phyloP scores from a whole-genome alignment of 2,329 filamentous ascomycete genomes.

The Arthrobotrys sinensis region DNA sequence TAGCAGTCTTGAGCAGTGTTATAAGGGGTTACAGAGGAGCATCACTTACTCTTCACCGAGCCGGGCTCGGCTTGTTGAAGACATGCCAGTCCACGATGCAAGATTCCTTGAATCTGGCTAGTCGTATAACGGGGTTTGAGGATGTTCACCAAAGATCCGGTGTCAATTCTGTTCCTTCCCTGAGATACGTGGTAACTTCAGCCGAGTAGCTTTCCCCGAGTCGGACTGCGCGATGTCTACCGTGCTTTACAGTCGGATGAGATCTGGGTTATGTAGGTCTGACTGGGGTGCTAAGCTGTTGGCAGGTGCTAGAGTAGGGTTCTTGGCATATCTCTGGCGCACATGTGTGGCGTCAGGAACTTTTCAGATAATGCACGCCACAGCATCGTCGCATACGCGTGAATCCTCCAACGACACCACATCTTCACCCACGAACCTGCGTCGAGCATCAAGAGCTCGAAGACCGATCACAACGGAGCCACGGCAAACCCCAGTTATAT shows the following conservation, averaged over 20 bases:
- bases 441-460: slow-evolving; percentile 49
- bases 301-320: neutral
- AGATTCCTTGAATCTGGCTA: neutral
- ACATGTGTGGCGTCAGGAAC: slow-evolving; percentile 8
- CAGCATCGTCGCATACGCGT: slow-evolving; percentile 29
- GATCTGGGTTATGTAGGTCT: slow-evolving; percentile 10
- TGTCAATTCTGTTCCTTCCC: neutral
- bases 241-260: neutral
- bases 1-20: slow-evolving; percentile 1
- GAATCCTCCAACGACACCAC: slow-evolving; percentile 14
- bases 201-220: neutral
- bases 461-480: slow-evolving; percentile 21
- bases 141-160: neutral
- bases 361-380: slow-evolving; percentile 4
- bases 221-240: neutral
- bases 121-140: neutral
- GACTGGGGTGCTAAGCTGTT: slow-evolving; percentile 6
- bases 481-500: neutral
- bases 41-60: slow-evolving; percentile 80
- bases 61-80: slow-evolving; percentile 77
- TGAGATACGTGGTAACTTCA: neutral
- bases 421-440: slow-evolving; percentile 4
- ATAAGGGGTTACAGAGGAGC: neutral
- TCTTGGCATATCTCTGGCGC: neutral
- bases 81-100: slow-evolving; percentile 67